A percentile compares a stretch with the other conserved stretches of the same genome.
Conservation (phyloP, 1,139 yeast genomes). For the Hemisphaericaspora lyxosophila region DNA sequence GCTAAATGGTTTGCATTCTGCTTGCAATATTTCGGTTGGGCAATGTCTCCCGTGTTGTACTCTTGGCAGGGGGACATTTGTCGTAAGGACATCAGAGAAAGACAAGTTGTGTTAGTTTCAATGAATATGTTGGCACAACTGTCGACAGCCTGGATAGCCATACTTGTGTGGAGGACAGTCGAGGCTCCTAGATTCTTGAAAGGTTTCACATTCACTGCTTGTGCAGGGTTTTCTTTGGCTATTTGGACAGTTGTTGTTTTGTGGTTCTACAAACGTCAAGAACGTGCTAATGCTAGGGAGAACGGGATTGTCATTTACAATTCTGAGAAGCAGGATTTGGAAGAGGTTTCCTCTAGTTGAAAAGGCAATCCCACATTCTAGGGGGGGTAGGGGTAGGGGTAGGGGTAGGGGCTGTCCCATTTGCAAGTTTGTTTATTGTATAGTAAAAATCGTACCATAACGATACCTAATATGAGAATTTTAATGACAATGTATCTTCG, state of each 20-base stretch:
- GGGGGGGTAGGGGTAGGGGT: too few species aligned
- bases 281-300: slow-evolving; percentile 47
- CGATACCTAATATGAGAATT: too few species aligned
- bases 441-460: too few species aligned
- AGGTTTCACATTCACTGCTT: slow-evolving; percentile 50
- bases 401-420: too few species aligned
- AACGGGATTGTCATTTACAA: slow-evolving; percentile 54
- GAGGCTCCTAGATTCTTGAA: slow-evolving; percentile 41
- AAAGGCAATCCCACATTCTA: too few species aligned
- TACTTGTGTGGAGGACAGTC: slow-evolving; percentile 49
- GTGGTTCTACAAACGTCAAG: slow-evolving; percentile 58
- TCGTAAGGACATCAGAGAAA: slow-evolving; percentile 42
- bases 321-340: slow-evolving; percentile 21
- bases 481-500: too few species aligned
- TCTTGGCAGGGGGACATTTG: slow-evolving; percentile 49
- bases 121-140: slow-evolving; percentile 48
- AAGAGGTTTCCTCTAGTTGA: not conserved
- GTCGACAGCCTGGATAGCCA: slow-evolving; percentile 45
- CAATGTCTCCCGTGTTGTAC: slow-evolving; percentile 50
- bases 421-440: too few species aligned
- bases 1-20: slow-evolving; percentile 53
- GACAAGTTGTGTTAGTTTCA: slow-evolving; percentile 44
- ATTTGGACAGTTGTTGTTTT: slow-evolving; percentile 57
- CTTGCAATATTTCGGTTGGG: slow-evolving; percentile 49
- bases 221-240: slow-evolving; percentile 49